Evolutionary conservation across 2,329 filamentous ascomycete genomes (phyloP).

Genomic region (Orbilia blumenaviensis): DNA sequence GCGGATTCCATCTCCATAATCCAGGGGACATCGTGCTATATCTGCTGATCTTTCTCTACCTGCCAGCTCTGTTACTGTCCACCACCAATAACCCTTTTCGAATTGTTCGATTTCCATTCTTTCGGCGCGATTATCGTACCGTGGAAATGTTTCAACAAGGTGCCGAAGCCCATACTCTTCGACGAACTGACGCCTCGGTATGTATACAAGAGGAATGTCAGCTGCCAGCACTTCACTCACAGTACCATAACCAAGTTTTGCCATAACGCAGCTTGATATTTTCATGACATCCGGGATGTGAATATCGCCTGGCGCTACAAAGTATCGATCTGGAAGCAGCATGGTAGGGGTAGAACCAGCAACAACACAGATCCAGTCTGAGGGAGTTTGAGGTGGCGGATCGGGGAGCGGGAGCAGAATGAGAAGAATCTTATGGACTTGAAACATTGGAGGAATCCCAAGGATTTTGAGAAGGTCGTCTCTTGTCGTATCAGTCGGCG

Average conservation of each 20-base stretch:
- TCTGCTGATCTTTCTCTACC: constrained; percentile 11
- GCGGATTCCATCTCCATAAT: constrained; percentile 34
- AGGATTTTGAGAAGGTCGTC: constrained; percentile 33
- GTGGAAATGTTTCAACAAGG: constrained; percentile 33
- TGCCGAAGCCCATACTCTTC: constrained; percentile 42
- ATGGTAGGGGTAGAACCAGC: constrained; percentile 43
- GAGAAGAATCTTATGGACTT: constrained; percentile 13
- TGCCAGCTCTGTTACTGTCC: constrained; percentile 30
- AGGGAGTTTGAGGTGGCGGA: constrained; percentile 41
- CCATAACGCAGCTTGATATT: constrained; percentile 47
- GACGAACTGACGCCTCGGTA: constrained; percentile 39
- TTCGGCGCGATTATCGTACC: constrained; percentile 37
- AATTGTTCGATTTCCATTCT: constrained; percentile 33
- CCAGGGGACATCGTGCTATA: neutral
- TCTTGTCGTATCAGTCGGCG: constrained; percentile 9
- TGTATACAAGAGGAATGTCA: constrained; percentile 38
- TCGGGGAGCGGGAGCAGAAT: constrained; percentile 31
- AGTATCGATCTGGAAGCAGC: constrained; percentile 42
- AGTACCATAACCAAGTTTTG: constrained; percentile 47
- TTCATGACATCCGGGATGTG: constrained; percentile 50
- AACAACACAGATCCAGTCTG: constrained; percentile 42
- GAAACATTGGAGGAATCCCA: constrained; percentile 2
- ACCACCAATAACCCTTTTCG: constrained; percentile 51
- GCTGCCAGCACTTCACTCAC: constrained; percentile 44
- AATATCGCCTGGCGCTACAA: constrained; percentile 33